Evolutionary conservation across 2,329 filamentous ascomycete species (phyloP), one percentile per base, ranked within the genome.

Genomic region (Diaporthe sp.): DNA sequence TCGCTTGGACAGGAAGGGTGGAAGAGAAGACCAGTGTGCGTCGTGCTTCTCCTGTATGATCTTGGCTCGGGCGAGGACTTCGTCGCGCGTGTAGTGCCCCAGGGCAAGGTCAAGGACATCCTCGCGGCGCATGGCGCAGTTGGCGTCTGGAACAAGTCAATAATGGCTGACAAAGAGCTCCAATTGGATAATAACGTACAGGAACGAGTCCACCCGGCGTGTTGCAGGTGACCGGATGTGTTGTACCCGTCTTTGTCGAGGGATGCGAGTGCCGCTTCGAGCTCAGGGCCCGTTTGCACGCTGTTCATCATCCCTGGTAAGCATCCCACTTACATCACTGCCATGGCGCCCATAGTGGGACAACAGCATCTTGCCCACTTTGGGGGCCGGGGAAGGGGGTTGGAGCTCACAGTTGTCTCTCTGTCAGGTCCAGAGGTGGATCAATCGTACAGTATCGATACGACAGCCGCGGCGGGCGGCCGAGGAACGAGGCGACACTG

Each of bases 81-180:
- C 82, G 22, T 84, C 82, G 37, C 79, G 78, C 1, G 80, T 81
- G 58, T 83, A 82, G 13, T 80, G 75, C 2, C 80, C 80, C 1
- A 84, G 72, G 4, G 83, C 80, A 39, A 84, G 77, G 75, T 84
- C 82, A 13, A 84, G 78, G 28, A 84, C 79, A n/a, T 84, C 83
- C 76, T 84, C 83, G n/a, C 83, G 79, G 6, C 71, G 72, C 0
- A 78, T 78, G 22, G 80, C 78, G 34, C 81, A 80, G 8, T 78
- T 77, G 25, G 80, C 58, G 79, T 80, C 65, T 70, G 6, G 2
- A 22, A 17, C 4, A 42, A 5, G 49, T 70, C 22, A 70, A 22
- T 28, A 70, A 22, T 42, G 22, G 31, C 5, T 9, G n/a, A 12
- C n/a, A 15, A 0, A 0, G 25, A 34, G 42, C 15, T 37, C 15